phyloP scores from a whole-genome alignment of 495 filamentous ascomycete species.

The Tuber aestivum region DNA sequence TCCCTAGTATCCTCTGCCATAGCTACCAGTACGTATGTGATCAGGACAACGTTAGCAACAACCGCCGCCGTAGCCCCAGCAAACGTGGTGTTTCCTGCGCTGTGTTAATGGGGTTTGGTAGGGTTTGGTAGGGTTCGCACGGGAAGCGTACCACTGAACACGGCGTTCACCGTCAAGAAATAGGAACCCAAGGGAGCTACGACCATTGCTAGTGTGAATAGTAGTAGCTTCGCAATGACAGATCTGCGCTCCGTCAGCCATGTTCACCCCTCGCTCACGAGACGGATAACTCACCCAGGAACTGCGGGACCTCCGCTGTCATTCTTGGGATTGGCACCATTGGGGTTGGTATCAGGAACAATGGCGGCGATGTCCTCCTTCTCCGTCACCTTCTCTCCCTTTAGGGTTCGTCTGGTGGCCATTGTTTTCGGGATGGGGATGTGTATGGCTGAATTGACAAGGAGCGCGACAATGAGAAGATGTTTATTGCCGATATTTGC shows the following conservation, averaged over 20 bases:
- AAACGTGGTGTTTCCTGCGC: slow-evolving; percentile 75
- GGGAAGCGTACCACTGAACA: slow-evolving; percentile 66
- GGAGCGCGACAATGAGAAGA: not conserved
- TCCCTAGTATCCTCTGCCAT: slow-evolving; percentile 76
- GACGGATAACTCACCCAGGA: slow-evolving; percentile 55
- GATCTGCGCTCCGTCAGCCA: slow-evolving; percentile 51
- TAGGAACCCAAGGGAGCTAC: slow-evolving; percentile 77
- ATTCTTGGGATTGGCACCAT: slow-evolving; percentile 17
- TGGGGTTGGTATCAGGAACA: not conserved
- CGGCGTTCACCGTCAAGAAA: slow-evolving; percentile 66
- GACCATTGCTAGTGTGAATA: slow-evolving; percentile 88
- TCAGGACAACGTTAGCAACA: slow-evolving; percentile 82
- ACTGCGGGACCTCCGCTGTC: slow-evolving; percentile 58
- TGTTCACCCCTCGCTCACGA: not conserved
- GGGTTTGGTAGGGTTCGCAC: slow-evolving; percentile 16
- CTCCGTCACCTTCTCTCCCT: slow-evolving; percentile 52
- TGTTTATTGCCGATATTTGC: not conserved
- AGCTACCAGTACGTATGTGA: slow-evolving; percentile 85
- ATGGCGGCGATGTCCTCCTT: slow-evolving; percentile 47
- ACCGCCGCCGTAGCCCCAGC: slow-evolving; percentile 80
- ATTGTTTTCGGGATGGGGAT: slow-evolving; percentile 44
- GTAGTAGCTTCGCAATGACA: slow-evolving; percentile 82
- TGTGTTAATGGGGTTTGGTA: slow-evolving; percentile 14
- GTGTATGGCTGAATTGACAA: not conserved
- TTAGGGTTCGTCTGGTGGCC: slow-evolving; percentile 55